Evolutionary conservation across 2,329 filamentous ascomycete genomes (phyloP).

Genomic region (Diaporthe sp.): DNA sequence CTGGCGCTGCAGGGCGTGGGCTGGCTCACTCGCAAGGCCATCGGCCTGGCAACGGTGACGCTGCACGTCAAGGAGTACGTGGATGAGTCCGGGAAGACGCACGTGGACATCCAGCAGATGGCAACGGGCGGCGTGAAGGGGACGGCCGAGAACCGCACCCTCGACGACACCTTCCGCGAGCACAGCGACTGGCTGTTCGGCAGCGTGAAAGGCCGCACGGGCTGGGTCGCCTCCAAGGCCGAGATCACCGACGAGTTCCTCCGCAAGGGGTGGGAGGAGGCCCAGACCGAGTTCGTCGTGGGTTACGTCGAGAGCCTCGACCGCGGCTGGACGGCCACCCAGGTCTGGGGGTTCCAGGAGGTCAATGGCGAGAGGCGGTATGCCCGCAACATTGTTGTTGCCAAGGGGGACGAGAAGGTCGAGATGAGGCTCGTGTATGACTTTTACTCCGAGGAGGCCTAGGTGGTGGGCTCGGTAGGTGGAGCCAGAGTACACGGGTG

Average conservation of each 20-base stretch:
- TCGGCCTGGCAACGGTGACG: slow-evolving; percentile 75
- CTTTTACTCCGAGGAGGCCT: slow-evolving; percentile 45
- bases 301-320: slow-evolving; percentile 68
- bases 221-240: slow-evolving; percentile 55
- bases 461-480: slow-evolving; percentile 28
- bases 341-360: slow-evolving; percentile 71
- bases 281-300: slow-evolving; percentile 66
- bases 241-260: slow-evolving; percentile 60
- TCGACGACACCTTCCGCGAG: slow-evolving; percentile 64
- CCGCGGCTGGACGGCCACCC: slow-evolving; percentile 64
- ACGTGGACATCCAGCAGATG: slow-evolving; percentile 79
- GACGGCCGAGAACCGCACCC: slow-evolving; percentile 66
- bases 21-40: slow-evolving; percentile 78
- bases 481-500: slow-evolving; percentile 12
- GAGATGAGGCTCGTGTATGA: slow-evolving; percentile 68
- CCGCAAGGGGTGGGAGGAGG: slow-evolving; percentile 68
- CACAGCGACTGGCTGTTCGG: slow-evolving; percentile 88
- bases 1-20: slow-evolving; percentile 78
- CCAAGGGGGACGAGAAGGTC: slow-evolving; percentile 60
- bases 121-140: slow-evolving; percentile 77
- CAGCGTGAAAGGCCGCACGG: slow-evolving; percentile 69
- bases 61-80: slow-evolving; percentile 69
- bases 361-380: slow-evolving; percentile 64
- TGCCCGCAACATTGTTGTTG: slow-evolving; percentile 62
- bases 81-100: slow-evolving; percentile 55